These are phyloP conservation scores for Mimosa pudica DNA, from an alignment of 306 rosid genomes.

Conservation along the genomic window DNA sequence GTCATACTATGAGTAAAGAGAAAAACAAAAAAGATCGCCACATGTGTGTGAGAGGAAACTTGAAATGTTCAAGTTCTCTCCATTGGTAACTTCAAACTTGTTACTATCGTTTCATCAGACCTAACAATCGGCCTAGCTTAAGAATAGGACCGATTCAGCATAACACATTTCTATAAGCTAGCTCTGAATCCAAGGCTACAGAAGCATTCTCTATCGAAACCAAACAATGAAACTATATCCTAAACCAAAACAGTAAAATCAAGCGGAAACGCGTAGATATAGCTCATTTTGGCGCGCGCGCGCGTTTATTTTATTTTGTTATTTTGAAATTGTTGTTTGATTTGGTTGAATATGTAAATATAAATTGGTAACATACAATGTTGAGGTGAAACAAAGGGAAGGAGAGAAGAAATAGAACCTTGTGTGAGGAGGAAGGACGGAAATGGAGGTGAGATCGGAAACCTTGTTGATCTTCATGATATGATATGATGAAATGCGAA, in stretches of 20 bases:
- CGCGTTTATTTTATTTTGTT: too few species aligned
- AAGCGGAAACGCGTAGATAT: too few species aligned
- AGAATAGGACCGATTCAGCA: neutral
- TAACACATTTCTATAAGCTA: neutral
- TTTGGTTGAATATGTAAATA: too few species aligned
- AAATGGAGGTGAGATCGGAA: constrained; percentile 83
- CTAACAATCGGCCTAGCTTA: neutral
- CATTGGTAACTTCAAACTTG: neutral
- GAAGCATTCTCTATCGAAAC: constrained; percentile 4
- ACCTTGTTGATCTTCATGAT: constrained; percentile 88
- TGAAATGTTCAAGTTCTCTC: constrained; percentile 14
- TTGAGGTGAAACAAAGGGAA: constrained; percentile 13
- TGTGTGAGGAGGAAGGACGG: constrained; percentile 81
- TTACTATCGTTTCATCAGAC: neutral
- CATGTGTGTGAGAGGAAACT: neutral
- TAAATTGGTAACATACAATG: too few species aligned
- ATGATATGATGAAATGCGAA: too few species aligned
- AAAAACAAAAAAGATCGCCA: neutral
- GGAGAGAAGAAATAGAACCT: constrained; percentile 40
- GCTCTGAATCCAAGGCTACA: neutral
- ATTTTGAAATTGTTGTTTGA: too few species aligned
- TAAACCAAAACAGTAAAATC: neutral
- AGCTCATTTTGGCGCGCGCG: too few species aligned
- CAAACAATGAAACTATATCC: neutral
- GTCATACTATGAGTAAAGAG: constrained; percentile 5